phyloP scores from a whole-genome alignment of 2,329 filamentous ascomycete species.

The Botrytis fragariae region DNA sequence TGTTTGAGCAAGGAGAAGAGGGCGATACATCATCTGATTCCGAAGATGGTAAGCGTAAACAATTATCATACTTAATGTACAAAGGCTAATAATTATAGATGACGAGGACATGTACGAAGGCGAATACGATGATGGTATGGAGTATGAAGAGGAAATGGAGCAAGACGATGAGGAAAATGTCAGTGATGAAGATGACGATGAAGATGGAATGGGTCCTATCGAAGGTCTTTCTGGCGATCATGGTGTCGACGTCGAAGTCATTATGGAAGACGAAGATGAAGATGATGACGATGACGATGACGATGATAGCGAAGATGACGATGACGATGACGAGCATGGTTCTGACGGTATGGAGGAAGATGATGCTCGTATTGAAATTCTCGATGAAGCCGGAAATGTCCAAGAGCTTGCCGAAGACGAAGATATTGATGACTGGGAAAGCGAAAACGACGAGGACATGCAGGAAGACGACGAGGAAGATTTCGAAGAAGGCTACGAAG shows the following conservation, averaged over 20 bases:
- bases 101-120: slow-evolving; percentile 93
- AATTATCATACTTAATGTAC: not conserved
- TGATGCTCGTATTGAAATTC: slow-evolving; percentile 51
- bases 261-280: slow-evolving; percentile 66
- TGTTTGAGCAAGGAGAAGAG: slow-evolving; percentile 82
- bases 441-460: slow-evolving; percentile 52
- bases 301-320: slow-evolving; percentile 49
- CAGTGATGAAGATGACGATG: slow-evolving; percentile 84
- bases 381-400: slow-evolving; percentile 61
- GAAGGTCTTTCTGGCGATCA: slow-evolving; percentile 68
- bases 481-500: slow-evolving; percentile 53
- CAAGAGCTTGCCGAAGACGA: slow-evolving; percentile 53
- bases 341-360: slow-evolving; percentile 45
- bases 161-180: slow-evolving; percentile 81
- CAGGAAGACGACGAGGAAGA: slow-evolving; percentile 47
- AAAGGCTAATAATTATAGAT: slow-evolving; percentile 51
- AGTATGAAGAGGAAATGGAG: slow-evolving; percentile 81
- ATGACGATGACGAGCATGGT: slow-evolving; percentile 53
- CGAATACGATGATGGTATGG: slow-evolving; percentile 85
- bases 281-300: slow-evolving; percentile 38
- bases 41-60: slow-evolving; percentile 53
- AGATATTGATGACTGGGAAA: slow-evolving; percentile 60
- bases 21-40: slow-evolving; percentile 72
- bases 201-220: slow-evolving; percentile 81
- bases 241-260: slow-evolving; percentile 64